Percentiles rank a stretch among this genome's conserved stretches.
Evolutionary conservation across 1,284 basidiomycete species (phyloP).

Genomic region (Golubevia pallescens): DNA sequence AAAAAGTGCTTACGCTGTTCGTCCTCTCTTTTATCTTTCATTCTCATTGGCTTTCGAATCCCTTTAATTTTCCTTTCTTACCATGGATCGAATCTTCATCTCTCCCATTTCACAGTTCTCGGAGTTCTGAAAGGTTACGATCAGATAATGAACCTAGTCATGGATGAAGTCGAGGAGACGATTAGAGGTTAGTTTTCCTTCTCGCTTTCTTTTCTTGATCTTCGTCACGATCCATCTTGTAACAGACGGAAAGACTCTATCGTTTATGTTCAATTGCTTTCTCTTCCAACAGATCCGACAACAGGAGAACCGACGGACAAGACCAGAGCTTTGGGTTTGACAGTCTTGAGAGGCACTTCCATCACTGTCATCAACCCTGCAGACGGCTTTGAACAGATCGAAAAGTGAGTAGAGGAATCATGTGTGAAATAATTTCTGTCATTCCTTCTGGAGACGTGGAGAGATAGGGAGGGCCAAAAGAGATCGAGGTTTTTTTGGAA

Average conservation of each 20-base stretch:
- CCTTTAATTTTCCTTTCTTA: too few relatives aligned
- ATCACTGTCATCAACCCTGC: slow-evolving; percentile 59
- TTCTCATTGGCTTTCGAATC: too few relatives aligned
- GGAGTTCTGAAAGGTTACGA: slow-evolving; percentile 95
- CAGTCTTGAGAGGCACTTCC: slow-evolving; percentile 55
- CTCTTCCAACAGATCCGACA: slow-evolving; percentile 23
- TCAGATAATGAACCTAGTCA: slow-evolving; percentile 92
- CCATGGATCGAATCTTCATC: too few relatives aligned
- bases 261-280: too few relatives aligned
- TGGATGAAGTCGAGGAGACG: slow-evolving; percentile 84
- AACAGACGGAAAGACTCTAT: too few relatives aligned
- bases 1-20: too few relatives aligned
- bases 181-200: too few relatives aligned
- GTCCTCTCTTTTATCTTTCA: too few relatives aligned
- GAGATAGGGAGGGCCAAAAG: not conserved
- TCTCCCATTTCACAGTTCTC: too few relatives aligned
- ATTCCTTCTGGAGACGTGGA: not conserved
- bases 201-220: too few relatives aligned
- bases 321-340: slow-evolving; percentile 48
- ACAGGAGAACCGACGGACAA: slow-evolving; percentile 37
- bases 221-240: too few relatives aligned
- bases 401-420: slow-evolving; percentile 40
- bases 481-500: slow-evolving; percentile 19
- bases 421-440: not conserved
- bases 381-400: slow-evolving; percentile 60